Base-by-base conservation (phyloP, 192 early-diverging fungal species). In the Nowakowskiella sp. region DNA sequence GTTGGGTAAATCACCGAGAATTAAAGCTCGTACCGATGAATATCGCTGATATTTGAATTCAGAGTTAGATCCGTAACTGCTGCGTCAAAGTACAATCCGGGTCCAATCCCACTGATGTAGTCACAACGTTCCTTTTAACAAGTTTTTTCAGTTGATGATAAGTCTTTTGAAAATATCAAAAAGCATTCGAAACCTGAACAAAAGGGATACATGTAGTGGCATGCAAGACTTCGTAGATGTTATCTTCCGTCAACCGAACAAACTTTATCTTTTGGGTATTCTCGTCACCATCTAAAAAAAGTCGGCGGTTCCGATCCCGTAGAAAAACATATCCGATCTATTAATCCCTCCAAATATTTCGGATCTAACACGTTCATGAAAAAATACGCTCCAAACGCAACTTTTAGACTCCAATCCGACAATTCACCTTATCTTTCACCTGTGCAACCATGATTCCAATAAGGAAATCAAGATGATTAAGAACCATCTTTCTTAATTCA, bases 161-260 rank as follows among this genome's bases (percentile, higher is more conserved):
- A 13, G 8, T 8, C 19, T 45, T 47, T 2, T 13, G 10, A 13
- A 7, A 16, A 39, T 39, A 13, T 19, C 36, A 39, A 19, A 13
- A 39, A 39, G 36, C 19, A 13, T 19, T 19, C 13, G 13, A 13
- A 16, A 65, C 61, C 61, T 62, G 58, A 3, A 70, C 47, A 47
- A 63, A 70, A 19, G 67, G 67, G 13, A 70, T 65, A 49, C 58
- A 70, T 6, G 64, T 70, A 8, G 67, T 70, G 1, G 62, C 67
- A 34, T 70, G 67, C 13, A 70, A 31, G 24, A 70, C 67, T 31
- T 54, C 39, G 31, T 67, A 49, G 7, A 67, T 32, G 31, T 70
- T 70, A 3, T 66, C 47, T 2, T 16, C 25, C 13, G 63, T 66
- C 23, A 70, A 39, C 44, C 21, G 27, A n/a, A 57, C 51, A 47